Evolutionary conservation across 441 rosid genomes (phyloP).

Genomic region (Mallotus japonicus): DNA sequence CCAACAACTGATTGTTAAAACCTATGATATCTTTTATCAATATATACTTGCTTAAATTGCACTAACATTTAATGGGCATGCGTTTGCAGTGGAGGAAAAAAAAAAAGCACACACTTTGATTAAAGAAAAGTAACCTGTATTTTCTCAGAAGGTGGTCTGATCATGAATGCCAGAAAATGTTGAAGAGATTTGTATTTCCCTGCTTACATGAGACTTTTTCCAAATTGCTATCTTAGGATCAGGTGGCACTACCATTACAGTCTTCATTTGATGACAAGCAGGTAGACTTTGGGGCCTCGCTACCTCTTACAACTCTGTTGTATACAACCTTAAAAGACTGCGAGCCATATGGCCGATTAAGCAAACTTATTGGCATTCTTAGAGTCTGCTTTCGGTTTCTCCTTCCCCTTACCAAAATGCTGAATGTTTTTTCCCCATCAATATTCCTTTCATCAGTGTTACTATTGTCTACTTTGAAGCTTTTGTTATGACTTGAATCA

Average conservation of each 20-base stretch:
- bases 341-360: slow-evolving; percentile 84
- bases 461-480: slow-evolving; percentile 30
- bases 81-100: background rate
- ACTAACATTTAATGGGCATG: background rate
- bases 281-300: slow-evolving; percentile 62
- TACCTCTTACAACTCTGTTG: slow-evolving; percentile 83
- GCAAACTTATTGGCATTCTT: slow-evolving; percentile 93
- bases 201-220: slow-evolving; percentile 8
- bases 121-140: slow-evolving; percentile 41
- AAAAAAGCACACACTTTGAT: slow-evolving; percentile 5
- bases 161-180: slow-evolving; percentile 24
- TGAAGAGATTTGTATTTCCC: slow-evolving; percentile 11
- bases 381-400: slow-evolving; percentile 88
- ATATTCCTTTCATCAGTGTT: slow-evolving; percentile 40
- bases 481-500: slow-evolving; percentile 32
- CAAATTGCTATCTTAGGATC: slow-evolving; percentile 24
- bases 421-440: slow-evolving; percentile 78
- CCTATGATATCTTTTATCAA: background rate
- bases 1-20: background rate
- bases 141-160: slow-evolving; percentile 19
- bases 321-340: slow-evolving; percentile 75
- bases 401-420: slow-evolving; percentile 88
- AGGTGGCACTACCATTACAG: slow-evolving; percentile 44
- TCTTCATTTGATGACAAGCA: slow-evolving; percentile 39
- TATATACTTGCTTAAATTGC: background rate